phyloP scores from a whole-genome alignment of 768 basidiomycete species.

The Rhizopogon rudus region DNA sequence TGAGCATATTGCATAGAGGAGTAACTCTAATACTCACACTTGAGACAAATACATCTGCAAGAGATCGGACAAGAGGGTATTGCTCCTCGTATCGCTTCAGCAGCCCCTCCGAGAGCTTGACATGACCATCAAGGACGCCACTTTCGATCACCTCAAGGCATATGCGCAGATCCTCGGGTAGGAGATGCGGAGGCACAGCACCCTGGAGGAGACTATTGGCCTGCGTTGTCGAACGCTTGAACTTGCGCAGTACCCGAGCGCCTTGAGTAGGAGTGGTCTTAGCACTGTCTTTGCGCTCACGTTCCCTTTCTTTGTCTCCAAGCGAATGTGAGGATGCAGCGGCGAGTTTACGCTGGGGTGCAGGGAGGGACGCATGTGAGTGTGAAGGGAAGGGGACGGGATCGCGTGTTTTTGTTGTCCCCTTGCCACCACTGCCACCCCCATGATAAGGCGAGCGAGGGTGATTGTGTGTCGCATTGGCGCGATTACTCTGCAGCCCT shows the following conservation, averaged over 20 bases:
- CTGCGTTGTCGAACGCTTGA: conserved; percentile 60
- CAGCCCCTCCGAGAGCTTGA: conserved; percentile 77
- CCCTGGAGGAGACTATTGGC: conserved; percentile 40
- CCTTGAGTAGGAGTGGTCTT: conserved; percentile 28
- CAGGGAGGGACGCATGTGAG: conserved; percentile 75
- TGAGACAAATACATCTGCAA: conserved; percentile 94
- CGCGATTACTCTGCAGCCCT: conserved; percentile 15
- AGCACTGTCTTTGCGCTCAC: conserved; percentile 42
- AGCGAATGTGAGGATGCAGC: conserved; percentile 70
- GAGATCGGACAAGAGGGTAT: conserved; percentile 85
- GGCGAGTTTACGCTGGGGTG: conserved; percentile 52
- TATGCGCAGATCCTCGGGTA: conserved; percentile 83
- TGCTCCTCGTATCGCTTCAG: conserved; percentile 93
- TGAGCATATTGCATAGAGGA: conserved; percentile 1
- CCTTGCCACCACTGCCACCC: conserved; percentile 35
- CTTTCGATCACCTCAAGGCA: conserved; percentile 85
- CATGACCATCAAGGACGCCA: conserved; percentile 87
- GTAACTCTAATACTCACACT: conserved; percentile 55
- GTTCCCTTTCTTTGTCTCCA: conserved; percentile 43
- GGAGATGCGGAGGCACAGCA: conserved; percentile 65
- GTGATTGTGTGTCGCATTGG: conserved; percentile 54
- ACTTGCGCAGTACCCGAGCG: conserved; percentile 59
- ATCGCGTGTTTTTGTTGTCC: conserved; percentile 36
- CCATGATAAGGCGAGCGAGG: conserved; percentile 74
- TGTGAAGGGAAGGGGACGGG: conserved; percentile 74